Evolutionary conservation across 148 eudicot species (phyloP).

Genomic region (Hydrangea macrophylla): DNA sequence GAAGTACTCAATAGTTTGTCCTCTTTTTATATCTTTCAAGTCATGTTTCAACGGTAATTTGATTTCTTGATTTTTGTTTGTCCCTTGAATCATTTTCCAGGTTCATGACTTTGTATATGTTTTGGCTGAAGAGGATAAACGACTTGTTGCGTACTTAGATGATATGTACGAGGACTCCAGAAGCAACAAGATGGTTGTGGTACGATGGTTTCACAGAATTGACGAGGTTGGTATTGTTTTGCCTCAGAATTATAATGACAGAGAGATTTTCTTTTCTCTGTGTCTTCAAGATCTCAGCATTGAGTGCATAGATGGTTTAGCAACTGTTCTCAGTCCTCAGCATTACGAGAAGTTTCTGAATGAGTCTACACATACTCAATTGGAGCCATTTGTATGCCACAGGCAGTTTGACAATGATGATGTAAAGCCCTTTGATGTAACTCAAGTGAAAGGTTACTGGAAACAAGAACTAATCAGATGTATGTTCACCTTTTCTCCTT

Average conservation of each 20-base stretch:
- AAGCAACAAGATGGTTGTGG: slow-evolving; percentile 90
- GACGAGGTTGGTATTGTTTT: slow-evolving; percentile 92
- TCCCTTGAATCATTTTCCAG: slow-evolving; percentile 24
- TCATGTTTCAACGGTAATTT: not conserved
- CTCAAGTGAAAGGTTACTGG: slow-evolving; percentile 76
- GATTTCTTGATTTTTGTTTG: not conserved
- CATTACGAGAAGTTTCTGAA: slow-evolving; percentile 51
- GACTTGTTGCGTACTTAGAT: slow-evolving; percentile 76
- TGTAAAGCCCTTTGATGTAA: slow-evolving; percentile 65
- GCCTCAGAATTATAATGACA: slow-evolving; percentile 70
- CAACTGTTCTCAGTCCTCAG: slow-evolving; percentile 68
- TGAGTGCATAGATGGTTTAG: slow-evolving; percentile 89
- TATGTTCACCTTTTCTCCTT: slow-evolving; percentile 19
- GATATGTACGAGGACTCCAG: slow-evolving; percentile 80
- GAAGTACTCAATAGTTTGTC: not conserved
- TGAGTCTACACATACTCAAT: slow-evolving; percentile 32
- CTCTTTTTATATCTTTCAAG: not conserved
- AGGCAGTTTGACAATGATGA: slow-evolving; percentile 65
- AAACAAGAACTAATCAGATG: slow-evolving; percentile 55
- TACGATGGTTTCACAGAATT: slow-evolving; percentile 95
- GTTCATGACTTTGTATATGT: slow-evolving; percentile 76
- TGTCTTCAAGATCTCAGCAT: slow-evolving; percentile 89
- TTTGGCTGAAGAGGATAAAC: slow-evolving; percentile 68
- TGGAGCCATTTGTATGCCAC: slow-evolving; percentile 64
- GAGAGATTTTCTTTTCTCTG: slow-evolving; percentile 93